Conservation (phyloP, 805 yeast genomes). For the Ogataea thermomethanolica region DNA sequence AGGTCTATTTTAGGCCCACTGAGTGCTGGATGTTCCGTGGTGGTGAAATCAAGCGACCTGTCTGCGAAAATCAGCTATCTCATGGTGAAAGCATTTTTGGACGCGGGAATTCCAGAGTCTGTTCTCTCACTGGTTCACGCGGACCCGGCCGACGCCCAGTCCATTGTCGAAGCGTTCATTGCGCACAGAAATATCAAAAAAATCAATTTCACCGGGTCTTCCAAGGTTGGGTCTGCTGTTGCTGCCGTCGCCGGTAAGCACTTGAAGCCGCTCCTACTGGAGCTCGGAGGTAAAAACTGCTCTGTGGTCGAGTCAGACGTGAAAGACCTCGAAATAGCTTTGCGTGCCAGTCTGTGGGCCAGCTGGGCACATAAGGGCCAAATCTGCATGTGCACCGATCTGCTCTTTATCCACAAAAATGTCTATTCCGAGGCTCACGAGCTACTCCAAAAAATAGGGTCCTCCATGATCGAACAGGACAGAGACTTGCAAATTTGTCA, state of each 20-base stretch:
- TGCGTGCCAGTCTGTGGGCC: constrained; percentile 30
- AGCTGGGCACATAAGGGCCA: constrained; percentile 46
- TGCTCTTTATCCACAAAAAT: constrained; percentile 34
- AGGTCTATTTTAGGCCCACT: constrained; percentile 42
- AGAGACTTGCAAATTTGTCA: constrained; percentile 24
- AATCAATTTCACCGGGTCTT: constrained; percentile 46
- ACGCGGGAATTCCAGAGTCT: constrained; percentile 38
- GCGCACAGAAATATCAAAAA: constrained; percentile 31
- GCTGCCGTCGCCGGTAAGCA: constrained; percentile 36
- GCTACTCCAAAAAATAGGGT: constrained; percentile 15
- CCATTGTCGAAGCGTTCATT: constrained; percentile 29
- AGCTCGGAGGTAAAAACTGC: constrained; percentile 45
- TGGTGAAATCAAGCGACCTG: constrained; percentile 40
- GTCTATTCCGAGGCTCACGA: constrained; percentile 32
- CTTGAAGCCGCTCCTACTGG: constrained; percentile 41
- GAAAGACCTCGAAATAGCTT: constrained; percentile 34
- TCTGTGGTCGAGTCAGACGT: constrained; percentile 33
- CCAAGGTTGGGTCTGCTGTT: constrained; percentile 37
- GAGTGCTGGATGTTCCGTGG: constrained; percentile 48
- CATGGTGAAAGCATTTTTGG: constrained; percentile 32
- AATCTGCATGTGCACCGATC: constrained; percentile 46
- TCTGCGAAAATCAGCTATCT: constrained; percentile 35
- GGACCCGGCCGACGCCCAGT: constrained; percentile 26
- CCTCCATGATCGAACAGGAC: constrained; percentile 13
- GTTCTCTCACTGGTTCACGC: constrained; percentile 37